A percentile compares a stretch with the other conserved stretches of the same genome.
phyloP scores from a whole-genome alignment of 768 basidiomycete genomes.

The Amanita molliuscula region DNA sequence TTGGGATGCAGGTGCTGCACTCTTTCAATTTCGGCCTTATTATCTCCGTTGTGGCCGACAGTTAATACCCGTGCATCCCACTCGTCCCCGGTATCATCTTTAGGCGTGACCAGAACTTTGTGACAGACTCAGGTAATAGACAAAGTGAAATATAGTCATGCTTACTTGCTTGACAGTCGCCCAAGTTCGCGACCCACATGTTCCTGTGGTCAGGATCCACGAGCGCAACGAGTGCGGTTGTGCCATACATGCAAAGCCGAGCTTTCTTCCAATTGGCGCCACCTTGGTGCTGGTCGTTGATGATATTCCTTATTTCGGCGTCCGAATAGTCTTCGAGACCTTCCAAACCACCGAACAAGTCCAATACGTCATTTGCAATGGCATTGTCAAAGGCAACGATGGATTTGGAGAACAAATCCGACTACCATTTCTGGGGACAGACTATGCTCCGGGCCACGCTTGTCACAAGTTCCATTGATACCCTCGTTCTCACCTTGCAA shows the following conservation, averaged over 20 bases:
- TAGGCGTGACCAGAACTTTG: conserved; percentile 42
- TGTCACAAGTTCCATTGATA: conserved; percentile 8
- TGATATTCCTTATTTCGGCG: conserved; percentile 42
- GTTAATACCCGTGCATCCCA: conserved; percentile 59
- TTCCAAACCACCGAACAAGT: conserved; percentile 49
- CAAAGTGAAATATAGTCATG: conserved; percentile 8
- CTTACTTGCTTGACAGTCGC: conserved; percentile 72
- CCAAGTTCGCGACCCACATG: conserved; percentile 73
- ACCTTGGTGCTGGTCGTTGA: conserved; percentile 53
- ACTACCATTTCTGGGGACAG: conserved; percentile 34
- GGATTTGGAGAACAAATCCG: conserved; percentile 44
- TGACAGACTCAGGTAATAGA: background rate
- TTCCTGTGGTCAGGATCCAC: conserved; percentile 60
- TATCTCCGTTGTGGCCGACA: conserved; percentile 61
- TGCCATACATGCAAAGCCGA: conserved; percentile 69
- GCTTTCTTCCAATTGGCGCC: conserved; percentile 56
- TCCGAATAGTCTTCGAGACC: conserved; percentile 42
- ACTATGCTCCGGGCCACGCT: conserved; percentile 24
- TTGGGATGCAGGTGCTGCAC: conserved; percentile 55
- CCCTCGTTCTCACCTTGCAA: conserved; percentile 9
- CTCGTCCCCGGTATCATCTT: conserved; percentile 24
- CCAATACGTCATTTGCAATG: conserved; percentile 54
- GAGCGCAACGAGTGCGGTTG: conserved; percentile 64
- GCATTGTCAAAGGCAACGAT: conserved; percentile 57
- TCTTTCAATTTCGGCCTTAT: conserved; percentile 54